Evolutionary conservation across 2,329 filamentous ascomycete genomes (phyloP).

Genomic region (Claviceps sp.): DNA sequence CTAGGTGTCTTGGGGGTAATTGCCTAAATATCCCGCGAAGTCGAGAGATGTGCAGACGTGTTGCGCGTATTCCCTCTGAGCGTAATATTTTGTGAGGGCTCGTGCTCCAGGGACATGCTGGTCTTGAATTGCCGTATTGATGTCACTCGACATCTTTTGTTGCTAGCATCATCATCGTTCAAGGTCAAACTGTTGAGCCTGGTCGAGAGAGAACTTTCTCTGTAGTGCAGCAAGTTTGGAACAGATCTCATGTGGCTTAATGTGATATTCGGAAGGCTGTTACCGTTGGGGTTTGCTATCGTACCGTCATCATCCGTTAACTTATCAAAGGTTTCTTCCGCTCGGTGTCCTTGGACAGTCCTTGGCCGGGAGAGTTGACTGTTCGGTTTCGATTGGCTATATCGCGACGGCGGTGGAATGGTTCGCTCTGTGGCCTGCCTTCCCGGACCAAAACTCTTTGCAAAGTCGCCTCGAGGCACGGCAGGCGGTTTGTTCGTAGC

Average conservation of each 20-base stretch:
- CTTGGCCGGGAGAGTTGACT: conserved; percentile 24
- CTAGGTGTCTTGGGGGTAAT: conserved; percentile 22
- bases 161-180: conserved; percentile 13
- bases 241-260: conserved; percentile 14
- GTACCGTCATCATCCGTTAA: conserved; percentile 22
- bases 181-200: conserved; percentile 28
- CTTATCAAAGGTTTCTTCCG: conserved; percentile 25
- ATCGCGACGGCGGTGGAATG: conserved; percentile 37
- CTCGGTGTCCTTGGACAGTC: conserved; percentile 27
- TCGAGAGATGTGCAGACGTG: conserved; percentile 6
- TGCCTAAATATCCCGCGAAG: conserved; percentile 17
- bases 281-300: conserved; percentile 9
- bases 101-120: conserved; percentile 13
- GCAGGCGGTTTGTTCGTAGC: conserved; percentile 16
- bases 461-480: conserved; percentile 32
- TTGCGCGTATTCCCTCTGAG: conserved; percentile 3
- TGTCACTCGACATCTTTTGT: conserved; percentile 33
- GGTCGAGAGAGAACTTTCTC: conserved; percentile 31
- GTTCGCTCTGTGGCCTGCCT: conserved; percentile 36
- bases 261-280: conserved; percentile 10
- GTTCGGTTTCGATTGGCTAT: conserved; percentile 31
- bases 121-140: conserved; percentile 14
- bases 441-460: conserved; percentile 42
- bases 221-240: conserved; percentile 17
- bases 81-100: conserved; percentile 10